A percentile compares a stretch with the other conserved stretches of the same genome.
phyloP scores from a whole-genome alignment of 1,284 basidiomycete species.

The Neolentinus lepideus region DNA sequence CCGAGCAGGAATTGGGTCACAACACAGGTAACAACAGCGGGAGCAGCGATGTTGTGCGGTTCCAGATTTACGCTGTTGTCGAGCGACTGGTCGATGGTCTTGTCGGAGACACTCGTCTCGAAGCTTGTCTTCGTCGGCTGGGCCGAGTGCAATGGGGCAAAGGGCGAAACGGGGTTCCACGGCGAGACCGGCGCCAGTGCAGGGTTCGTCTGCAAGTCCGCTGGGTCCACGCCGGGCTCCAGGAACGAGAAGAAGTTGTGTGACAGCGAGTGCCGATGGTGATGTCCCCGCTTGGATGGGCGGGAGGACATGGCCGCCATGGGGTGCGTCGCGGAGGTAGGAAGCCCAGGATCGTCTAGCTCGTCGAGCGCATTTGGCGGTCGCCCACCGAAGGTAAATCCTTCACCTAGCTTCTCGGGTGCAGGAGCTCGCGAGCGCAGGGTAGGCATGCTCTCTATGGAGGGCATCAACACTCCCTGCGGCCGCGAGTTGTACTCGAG shows the following conservation, averaged over 20 bases:
- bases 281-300: conserved; percentile 66
- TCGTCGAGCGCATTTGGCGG: conserved; percentile 23
- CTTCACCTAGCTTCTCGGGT: conserved; percentile 35
- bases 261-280: conserved; percentile 90
- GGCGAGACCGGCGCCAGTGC: conserved; percentile 45
- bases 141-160: conserved; percentile 17
- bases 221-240: conserved; percentile 23
- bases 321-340: conserved; percentile 16
- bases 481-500: conserved; percentile 33
- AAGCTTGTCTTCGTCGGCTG: conserved; percentile 4
- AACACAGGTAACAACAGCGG: background rate
- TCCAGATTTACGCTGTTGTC: background rate
- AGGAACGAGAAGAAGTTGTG: conserved; percentile 82
- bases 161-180: conserved; percentile 40
- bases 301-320: conserved; percentile 17
- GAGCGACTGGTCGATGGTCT: conserved; percentile 4
- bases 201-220: conserved; percentile 39
- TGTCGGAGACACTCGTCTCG: conserved; percentile 6
- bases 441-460: conserved; percentile 38
- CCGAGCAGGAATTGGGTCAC: conserved; percentile 50
- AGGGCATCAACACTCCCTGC: conserved; percentile 36
- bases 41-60: background rate
- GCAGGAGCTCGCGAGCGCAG: conserved; percentile 21
- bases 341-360: conserved; percentile 6
- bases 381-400: conserved; percentile 59